Evolutionary conservation across 495 filamentous ascomycete species (phyloP).

Genomic region (Lophiostoma macrostomum): DNA sequence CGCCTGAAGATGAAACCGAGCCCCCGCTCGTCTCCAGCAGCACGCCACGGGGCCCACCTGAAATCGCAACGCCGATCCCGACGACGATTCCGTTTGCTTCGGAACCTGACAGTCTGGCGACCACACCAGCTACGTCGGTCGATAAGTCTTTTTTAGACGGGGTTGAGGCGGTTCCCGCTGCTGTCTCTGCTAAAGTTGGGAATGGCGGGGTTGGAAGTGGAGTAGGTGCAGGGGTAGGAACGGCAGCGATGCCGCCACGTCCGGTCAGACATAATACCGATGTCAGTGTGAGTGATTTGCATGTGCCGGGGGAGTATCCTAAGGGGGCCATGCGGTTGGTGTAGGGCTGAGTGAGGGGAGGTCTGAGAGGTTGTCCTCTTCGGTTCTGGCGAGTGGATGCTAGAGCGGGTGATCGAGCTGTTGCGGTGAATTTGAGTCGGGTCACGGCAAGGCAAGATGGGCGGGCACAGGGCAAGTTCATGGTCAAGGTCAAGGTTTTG

Average conservation of each 20-base stretch:
- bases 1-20: slow-evolving; percentile 1
- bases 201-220: slow-evolving; percentile 18
- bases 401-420: too few relatives aligned
- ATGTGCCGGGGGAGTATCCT: slow-evolving; percentile 42
- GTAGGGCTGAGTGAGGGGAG: neutral
- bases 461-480: too few relatives aligned
- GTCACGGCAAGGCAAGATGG: too few relatives aligned
- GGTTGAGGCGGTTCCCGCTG: slow-evolving; percentile 20
- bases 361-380: neutral
- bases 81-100: neutral
- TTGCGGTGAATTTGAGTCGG: too few relatives aligned
- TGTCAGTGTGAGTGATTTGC: slow-evolving; percentile 38
- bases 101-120: slow-evolving; percentile 25
- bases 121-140: slow-evolving; percentile 10
- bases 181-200: slow-evolving; percentile 9
- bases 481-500: too few relatives aligned
- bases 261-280: slow-evolving; percentile 41
- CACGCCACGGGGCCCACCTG: neutral
- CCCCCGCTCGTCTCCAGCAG: slow-evolving; percentile 1
- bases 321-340: too few relatives aligned
- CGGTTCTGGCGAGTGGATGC: too few relatives aligned
- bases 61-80: neutral
- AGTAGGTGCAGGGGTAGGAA: too few relatives aligned
- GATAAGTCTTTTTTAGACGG: slow-evolving; percentile 25
- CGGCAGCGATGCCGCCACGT: slow-evolving; percentile 29